These are phyloP conservation scores for Xylaria polymorpha DNA, from an alignment of 2,329 filamentous ascomycete genomes.

Conservation along the genomic window DNA sequence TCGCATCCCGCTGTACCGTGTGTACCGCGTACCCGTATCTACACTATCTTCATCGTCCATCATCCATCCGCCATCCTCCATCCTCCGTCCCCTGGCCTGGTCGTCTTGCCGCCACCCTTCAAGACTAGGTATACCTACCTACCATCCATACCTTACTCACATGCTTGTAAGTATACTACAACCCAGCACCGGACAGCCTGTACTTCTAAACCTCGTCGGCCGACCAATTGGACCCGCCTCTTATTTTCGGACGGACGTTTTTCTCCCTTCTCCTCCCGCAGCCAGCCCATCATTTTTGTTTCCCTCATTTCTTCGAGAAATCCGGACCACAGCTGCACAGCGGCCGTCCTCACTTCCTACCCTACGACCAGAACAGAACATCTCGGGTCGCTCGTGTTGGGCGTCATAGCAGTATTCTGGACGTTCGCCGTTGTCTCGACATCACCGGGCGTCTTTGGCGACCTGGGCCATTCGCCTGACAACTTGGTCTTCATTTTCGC, in stretches of 20 bases:
- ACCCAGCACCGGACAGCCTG: constrained; percentile 13
- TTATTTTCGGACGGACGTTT: constrained; percentile 25
- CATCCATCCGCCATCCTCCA: neutral
- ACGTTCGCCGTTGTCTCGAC: constrained; percentile 22
- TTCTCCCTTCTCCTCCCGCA: constrained; percentile 29
- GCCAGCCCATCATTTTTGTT: constrained; percentile 16
- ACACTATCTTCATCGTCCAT: neutral
- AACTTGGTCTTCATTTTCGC: constrained; percentile 18
- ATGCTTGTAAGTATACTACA: constrained; percentile 1
- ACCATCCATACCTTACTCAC: constrained; percentile 10
- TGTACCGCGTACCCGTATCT: neutral
- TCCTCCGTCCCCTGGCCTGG: neutral
- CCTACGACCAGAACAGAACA: neutral
- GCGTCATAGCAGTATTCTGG: constrained; percentile 12
- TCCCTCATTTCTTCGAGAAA: constrained; percentile 32
- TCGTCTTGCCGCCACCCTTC: constrained; percentile 16
- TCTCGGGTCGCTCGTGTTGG: constrained; percentile 3
- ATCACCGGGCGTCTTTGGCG: constrained; percentile 13
- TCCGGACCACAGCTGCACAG: constrained; percentile 29
- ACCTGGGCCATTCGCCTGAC: constrained; percentile 14
- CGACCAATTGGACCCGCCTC: constrained; percentile 28
- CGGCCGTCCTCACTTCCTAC: constrained; percentile 26
- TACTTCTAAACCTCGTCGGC: constrained; percentile 11
- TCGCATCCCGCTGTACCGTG: constrained; percentile 7
- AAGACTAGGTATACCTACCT: neutral